A percentile compares a stretch with the other conserved stretches of the same genome.
Evolutionary conservation across 345 rosid genomes (phyloP).

Genomic region (Melaleuca alternifolia): DNA sequence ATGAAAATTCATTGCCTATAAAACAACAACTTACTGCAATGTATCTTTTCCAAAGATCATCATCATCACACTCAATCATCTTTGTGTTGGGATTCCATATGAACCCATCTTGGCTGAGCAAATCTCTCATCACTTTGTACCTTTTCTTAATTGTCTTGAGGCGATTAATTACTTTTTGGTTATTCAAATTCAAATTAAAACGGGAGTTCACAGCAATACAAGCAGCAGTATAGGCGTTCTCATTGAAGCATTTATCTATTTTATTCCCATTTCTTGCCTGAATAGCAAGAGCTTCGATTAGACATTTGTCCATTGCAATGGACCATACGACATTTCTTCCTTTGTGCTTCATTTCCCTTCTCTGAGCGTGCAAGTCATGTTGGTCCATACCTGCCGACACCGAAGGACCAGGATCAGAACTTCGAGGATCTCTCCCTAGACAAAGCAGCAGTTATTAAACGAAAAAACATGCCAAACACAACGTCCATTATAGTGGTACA

Average conservation of each 20-base stretch:
- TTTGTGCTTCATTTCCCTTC: constrained; percentile 65
- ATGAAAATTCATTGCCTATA: background rate
- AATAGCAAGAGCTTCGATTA: constrained; percentile 73
- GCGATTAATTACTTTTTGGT: constrained; percentile 75
- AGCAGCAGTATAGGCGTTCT: constrained; percentile 71
- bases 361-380: constrained; percentile 41
- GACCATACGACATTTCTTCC: constrained; percentile 93
- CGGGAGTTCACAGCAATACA: constrained; percentile 62
- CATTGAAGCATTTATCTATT: constrained; percentile 72
- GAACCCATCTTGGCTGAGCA: constrained; percentile 73
- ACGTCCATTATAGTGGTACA: background rate
- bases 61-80: constrained; percentile 60
- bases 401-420: background rate
- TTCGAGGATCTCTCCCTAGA: background rate
- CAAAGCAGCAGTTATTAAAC: background rate
- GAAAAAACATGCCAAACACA: background rate
- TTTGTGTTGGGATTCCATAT: constrained; percentile 61
- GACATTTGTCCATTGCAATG: constrained; percentile 79
- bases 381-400: constrained; percentile 50
- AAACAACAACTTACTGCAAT: constrained; percentile 40
- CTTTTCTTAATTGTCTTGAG: constrained; percentile 88
- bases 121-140: constrained; percentile 62
- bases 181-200: constrained; percentile 63
- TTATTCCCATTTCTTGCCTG: constrained; percentile 81
- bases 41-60: constrained; percentile 79